Base-by-base conservation (phyloP, 805 yeast species). In the Metschnikowia lunata region DNA sequence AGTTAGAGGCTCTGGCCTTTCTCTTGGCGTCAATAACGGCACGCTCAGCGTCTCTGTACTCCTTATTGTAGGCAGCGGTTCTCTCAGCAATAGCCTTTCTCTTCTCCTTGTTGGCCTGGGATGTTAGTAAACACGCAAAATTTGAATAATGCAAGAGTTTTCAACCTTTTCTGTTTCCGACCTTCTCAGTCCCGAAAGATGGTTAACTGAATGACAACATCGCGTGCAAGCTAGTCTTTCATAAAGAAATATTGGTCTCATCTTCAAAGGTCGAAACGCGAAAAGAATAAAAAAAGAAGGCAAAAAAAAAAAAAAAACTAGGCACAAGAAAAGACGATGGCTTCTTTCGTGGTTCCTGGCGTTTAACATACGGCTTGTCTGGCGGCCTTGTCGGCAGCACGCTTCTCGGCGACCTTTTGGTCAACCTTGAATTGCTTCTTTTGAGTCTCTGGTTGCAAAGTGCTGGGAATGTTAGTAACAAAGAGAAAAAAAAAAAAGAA, bases 61-160 rank as follows among this genome's bases (percentile, higher is more conserved):
- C 97, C 79, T 84, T 76, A 72, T 84, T 83, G 89, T 90, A 89
- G 78, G 89, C 88, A 79, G 93, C 96, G 68, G 95, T 88, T 83
- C 97, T 87, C 73, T 87, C 85, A 74, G 83, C 85, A 75, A 85
- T 80, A 64, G 81, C 83, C 68, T 82, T 74, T 78, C 86, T 67
- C 65, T 70, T 71, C 63, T 69, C 75, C 64, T 69, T 59, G 66
- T 56, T 59, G 50, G 72, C 63, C 76, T 71, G 56, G 30, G 3
- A n/a, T 40, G 55, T 47, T 42, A 40, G 40, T 40, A 45, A 12
- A 26, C 23, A 18, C 23, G 23, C 23, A 18, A 18, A 18, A 18
- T 5, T 18, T 18, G 23, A 18, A 18, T 18, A 18, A 18, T 18
- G 23, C 23, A 18, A 18, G 23, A 18, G 23, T 18, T 18, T 18